phyloP scores from a whole-genome alignment of 331 rosid species.

The Malus hybrid region DNA sequence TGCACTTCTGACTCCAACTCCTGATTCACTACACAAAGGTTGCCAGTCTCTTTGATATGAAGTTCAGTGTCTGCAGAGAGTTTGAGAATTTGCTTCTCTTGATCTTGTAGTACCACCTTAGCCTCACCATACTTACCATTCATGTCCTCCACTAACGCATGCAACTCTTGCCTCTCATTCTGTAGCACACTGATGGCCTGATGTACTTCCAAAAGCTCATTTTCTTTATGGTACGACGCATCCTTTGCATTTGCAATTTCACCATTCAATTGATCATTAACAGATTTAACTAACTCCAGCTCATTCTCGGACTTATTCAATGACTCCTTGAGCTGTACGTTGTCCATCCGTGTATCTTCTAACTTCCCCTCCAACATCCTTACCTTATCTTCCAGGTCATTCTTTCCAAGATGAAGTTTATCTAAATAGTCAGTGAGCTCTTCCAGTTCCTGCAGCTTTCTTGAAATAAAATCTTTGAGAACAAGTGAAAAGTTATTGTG shows the following conservation, averaged over 20 bases:
- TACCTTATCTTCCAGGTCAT: constrained; percentile 57
- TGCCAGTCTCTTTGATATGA: constrained; percentile 28
- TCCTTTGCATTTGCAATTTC: constrained; percentile 39
- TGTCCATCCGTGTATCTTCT: constrained; percentile 38
- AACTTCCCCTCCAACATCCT: constrained; percentile 33
- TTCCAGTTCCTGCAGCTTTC: constrained; percentile 40
- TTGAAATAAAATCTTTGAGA: constrained; percentile 43
- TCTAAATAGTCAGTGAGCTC: constrained; percentile 41
- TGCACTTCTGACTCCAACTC: constrained; percentile 38
- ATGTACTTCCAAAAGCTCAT: constrained; percentile 33
- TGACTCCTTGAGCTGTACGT: constrained; percentile 43
- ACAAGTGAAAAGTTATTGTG: constrained; percentile 55
- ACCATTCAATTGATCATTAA: constrained; percentile 35
- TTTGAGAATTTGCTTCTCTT: constrained; percentile 28
- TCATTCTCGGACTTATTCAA: constrained; percentile 37
- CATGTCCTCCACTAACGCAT: constrained; percentile 32
- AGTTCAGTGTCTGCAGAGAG: constrained; percentile 35
- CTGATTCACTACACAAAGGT: constrained; percentile 33
- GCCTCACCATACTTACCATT: constrained; percentile 35
- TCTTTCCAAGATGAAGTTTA: constrained; percentile 30
- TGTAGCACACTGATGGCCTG: constrained; percentile 22
- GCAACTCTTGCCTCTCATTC: constrained; percentile 47
- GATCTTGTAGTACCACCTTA: constrained; percentile 27
- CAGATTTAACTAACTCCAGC: constrained; percentile 32
- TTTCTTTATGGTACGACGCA: constrained; percentile 32